Conservation (phyloP, 495 filamentous ascomycete genomes). For the Durotheca rogersii region DNA sequence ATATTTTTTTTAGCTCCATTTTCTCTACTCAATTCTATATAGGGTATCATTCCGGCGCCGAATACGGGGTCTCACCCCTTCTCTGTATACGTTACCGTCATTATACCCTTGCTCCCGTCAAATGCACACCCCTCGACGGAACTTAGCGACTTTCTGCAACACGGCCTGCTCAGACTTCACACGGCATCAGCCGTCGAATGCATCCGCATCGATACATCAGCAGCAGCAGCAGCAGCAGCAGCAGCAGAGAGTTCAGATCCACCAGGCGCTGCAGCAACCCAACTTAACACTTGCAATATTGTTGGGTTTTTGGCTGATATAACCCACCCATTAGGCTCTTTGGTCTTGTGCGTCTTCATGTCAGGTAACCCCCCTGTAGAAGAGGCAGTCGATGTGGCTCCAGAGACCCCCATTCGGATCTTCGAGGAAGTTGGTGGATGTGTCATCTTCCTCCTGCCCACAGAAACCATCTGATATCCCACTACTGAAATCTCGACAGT, state of each 20-base stretch:
- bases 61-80: constrained; percentile 18
- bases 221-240: no score
- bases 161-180: background rate
- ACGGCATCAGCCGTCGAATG: constrained; percentile 4
- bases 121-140: constrained; percentile 8
- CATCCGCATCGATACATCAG: constrained; percentile 13
- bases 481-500: constrained; percentile 12
- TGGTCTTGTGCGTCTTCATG: constrained; percentile 25
- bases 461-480: constrained; percentile 4
- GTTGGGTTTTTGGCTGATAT: constrained; percentile 30
- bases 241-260: constrained; percentile 20
- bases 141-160: constrained; percentile 10
- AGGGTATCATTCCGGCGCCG: constrained; percentile 28
- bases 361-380: constrained; percentile 7
- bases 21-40: constrained; percentile 14
- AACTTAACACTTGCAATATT: constrained; percentile 22
- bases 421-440: constrained; percentile 8
- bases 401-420: constrained; percentile 13
- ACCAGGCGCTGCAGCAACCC: constrained; percentile 19
- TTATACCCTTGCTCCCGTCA: constrained; percentile 8
- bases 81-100: no score
- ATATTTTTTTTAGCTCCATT: no score
- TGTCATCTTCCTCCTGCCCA: constrained; percentile 3
- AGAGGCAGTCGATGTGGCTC: constrained; percentile 11
- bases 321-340: constrained; percentile 29